A percentile compares a stretch with the other conserved stretches of the same genome.
phyloP scores from a whole-genome alignment of 108 stramenopile species.

The Nitzschia inconspicua region DNA sequence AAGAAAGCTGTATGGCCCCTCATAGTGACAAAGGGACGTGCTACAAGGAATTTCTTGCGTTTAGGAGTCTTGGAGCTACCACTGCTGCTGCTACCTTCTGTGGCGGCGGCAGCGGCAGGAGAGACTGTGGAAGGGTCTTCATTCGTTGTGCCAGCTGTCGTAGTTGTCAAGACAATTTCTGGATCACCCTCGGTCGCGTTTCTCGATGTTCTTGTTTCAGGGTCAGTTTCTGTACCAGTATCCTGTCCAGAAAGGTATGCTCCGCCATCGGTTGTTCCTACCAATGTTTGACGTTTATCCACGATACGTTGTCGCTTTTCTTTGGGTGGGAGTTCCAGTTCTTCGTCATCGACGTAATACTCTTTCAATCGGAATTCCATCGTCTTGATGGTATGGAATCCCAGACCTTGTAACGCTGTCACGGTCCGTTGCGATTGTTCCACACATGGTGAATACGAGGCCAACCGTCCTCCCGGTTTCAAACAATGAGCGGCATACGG shows the following conservation, averaged over 20 bases:
- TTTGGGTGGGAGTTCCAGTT: conserved; percentile 47
- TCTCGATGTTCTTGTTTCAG: conserved; percentile 7
- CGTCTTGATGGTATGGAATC: conserved; percentile 82
- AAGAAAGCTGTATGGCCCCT: conserved; percentile 97
- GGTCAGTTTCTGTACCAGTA: conserved; percentile 16
- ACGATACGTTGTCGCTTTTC: conserved; percentile 37
- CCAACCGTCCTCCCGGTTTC: conserved; percentile 68
- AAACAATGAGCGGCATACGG: conserved; percentile 76
- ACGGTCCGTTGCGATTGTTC: conserved; percentile 88
- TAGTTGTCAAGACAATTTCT: background rate
- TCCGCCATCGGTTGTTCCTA: background rate
- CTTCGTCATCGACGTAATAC: conserved; percentile 75
- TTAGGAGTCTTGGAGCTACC: conserved; percentile 1
- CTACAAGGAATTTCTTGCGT: conserved; percentile 53
- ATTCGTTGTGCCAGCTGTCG: background rate
- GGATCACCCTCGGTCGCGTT: conserved; percentile 1
- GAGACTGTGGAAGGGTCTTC: background rate
- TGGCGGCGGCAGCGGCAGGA: background rate
- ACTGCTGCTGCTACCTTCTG: background rate
- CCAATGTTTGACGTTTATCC: conserved; percentile 13
- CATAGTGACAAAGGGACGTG: conserved; percentile 81
- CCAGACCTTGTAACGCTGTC: conserved; percentile 50
- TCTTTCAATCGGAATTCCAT: conserved; percentile 84
- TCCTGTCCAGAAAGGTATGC: conserved; percentile 9
- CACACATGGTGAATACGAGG: conserved; percentile 93